Evolutionary conservation across 2,329 filamentous ascomycete genomes (phyloP).

Genomic region (Colletotrichum navitas): DNA sequence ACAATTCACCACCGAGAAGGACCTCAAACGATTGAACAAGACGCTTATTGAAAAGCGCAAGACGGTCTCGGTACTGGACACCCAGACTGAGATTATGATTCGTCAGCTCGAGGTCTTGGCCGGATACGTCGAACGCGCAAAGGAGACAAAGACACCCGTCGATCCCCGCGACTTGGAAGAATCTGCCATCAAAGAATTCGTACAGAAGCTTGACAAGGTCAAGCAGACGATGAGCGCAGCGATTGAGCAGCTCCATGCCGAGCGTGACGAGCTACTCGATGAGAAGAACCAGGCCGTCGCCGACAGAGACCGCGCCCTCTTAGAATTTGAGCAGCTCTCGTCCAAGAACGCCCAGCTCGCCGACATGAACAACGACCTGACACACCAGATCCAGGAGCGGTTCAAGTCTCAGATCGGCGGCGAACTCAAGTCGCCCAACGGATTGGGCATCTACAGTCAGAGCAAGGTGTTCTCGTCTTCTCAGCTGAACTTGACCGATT

Average conservation of each 20-base stretch:
- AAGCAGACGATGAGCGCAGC: conserved; percentile 69
- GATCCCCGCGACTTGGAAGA: conserved; percentile 88
- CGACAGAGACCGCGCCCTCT: conserved; percentile 91
- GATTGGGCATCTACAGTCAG: conserved; percentile 69
- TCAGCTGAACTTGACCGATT: conserved; percentile 63
- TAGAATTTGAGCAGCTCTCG: conserved; percentile 95
- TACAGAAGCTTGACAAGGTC: conserved; percentile 77
- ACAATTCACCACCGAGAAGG: conserved; percentile 76
- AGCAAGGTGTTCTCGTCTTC: conserved; percentile 64
- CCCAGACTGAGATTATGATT: conserved; percentile 95
- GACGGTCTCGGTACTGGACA: conserved; percentile 93
- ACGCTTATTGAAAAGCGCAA: conserved; percentile 93
- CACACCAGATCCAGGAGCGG: conserved; percentile 91
- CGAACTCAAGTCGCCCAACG: conserved; percentile 63
- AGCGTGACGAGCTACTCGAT: conserved; percentile 85
- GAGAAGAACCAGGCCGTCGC: conserved; percentile 86
- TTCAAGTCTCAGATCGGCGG: conserved; percentile 82
- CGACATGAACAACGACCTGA: conserved; percentile 95
- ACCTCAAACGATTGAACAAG: conserved; percentile 82
- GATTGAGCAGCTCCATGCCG: conserved; percentile 73
- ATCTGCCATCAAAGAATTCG: conserved; percentile 90
- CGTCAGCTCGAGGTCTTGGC: conserved; percentile 91
- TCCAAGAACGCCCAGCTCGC: conserved; percentile 94
- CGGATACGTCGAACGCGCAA: conserved; percentile 87
- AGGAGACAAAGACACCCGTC: conserved; percentile 83